Percentiles rank a stretch among this genome's conserved stretches.
Evolutionary conservation across 192 early-diverging fungal species (phyloP).

Genomic region (Umbelopsis vinacea): DNA sequence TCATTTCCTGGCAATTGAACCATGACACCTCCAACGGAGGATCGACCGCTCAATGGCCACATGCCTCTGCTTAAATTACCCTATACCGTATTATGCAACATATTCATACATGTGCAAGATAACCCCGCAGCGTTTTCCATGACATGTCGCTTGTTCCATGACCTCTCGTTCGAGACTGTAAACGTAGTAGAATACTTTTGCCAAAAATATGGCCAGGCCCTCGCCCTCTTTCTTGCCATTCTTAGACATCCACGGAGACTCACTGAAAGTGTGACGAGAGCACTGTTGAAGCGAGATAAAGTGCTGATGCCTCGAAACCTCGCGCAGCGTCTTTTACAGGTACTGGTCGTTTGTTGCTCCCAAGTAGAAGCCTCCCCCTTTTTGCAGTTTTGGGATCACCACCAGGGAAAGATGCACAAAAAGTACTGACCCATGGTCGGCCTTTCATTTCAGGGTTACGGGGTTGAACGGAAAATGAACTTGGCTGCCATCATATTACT

Average conservation of each 20-base stretch:
- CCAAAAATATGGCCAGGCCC: constrained; percentile 23
- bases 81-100: constrained; percentile 18
- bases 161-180: constrained; percentile 5
- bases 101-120: constrained; percentile 19
- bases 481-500: neutral
- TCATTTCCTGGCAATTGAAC: neutral
- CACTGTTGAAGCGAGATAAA: constrained; percentile 2
- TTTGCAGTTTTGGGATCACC: no score
- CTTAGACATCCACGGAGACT: constrained; percentile 14
- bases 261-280: constrained; percentile 13
- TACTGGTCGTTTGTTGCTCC: neutral
- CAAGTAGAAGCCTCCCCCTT: no score
- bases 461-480: constrained; percentile 21
- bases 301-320: constrained; percentile 19
- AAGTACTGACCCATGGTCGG: neutral
- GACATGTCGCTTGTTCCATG: constrained; percentile 21
- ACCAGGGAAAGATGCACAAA: neutral
- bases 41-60: neutral
- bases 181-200: constrained; percentile 23
- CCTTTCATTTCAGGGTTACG: constrained; percentile 2
- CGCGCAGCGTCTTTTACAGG: constrained; percentile 20
- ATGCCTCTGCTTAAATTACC: neutral
- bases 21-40: constrained; percentile 4
- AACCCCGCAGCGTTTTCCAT: constrained; percentile 5
- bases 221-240: constrained; percentile 22